Evolutionary conservation across 106 monocot genomes (phyloP).

Genomic region (Apostasia ramifera): DNA sequence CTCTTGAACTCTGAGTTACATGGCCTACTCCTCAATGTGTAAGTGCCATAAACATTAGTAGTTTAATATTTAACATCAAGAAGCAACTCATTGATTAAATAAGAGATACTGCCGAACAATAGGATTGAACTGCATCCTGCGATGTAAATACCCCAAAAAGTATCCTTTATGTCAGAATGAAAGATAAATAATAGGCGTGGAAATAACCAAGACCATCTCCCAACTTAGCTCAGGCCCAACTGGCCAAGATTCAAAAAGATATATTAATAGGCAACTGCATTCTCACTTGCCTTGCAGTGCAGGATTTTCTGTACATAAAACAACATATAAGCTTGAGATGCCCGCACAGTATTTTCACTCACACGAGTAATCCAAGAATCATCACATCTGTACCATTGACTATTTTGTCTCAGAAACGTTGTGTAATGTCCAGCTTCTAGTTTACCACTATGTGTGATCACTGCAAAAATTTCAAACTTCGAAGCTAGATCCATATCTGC

Average conservation of each 20-base stretch:
- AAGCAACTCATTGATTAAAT: slow-evolving; percentile 7
- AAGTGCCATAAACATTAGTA: neutral
- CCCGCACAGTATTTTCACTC: slow-evolving; percentile 64
- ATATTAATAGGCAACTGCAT: slow-evolving; percentile 19
- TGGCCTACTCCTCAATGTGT: neutral
- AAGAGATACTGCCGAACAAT: slow-evolving; percentile 4
- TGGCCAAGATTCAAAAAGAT: slow-evolving; percentile 1
- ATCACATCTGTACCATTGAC: slow-evolving; percentile 93
- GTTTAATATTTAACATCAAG: slow-evolving; percentile 4
- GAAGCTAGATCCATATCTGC: slow-evolving; percentile 34
- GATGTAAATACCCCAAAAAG: neutral
- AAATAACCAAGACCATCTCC: neutral
- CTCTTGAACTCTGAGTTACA: slow-evolving; percentile 1
- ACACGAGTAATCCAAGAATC: slow-evolving; percentile 87
- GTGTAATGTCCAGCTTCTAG: slow-evolving; percentile 88
- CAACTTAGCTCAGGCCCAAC: neutral
- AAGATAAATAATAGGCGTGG: neutral
- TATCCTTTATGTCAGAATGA: neutral
- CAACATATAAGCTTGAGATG: slow-evolving; percentile 91
- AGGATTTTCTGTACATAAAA: slow-evolving; percentile 90
- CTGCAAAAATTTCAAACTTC: slow-evolving; percentile 89
- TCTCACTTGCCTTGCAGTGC: slow-evolving; percentile 61
- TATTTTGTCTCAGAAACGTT: slow-evolving; percentile 67
- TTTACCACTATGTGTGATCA: slow-evolving; percentile 81
- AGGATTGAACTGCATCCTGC: neutral